Base-by-base conservation (phyloP, 2,329 filamentous ascomycete genomes). In the Trichoderma lentiforme region DNA sequence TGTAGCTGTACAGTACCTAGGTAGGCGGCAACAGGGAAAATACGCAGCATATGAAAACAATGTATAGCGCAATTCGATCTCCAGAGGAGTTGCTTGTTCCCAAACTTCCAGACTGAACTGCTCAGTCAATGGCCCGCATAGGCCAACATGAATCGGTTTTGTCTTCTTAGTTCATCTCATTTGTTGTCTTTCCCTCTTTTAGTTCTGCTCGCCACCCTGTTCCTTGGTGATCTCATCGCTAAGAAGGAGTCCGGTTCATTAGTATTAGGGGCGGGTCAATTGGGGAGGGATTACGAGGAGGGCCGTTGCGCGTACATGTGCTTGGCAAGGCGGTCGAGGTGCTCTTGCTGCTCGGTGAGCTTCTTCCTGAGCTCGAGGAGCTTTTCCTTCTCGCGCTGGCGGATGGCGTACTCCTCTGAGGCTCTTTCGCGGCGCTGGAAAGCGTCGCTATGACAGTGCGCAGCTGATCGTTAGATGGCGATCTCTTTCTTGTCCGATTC, bases 371-470 rank as follows among this genome's bases (percentile, higher is more conserved):
- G 90, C 81, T 89, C 89, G 67, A 88, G 77, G 74, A 98, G 91
- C 93, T 97, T 98, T 86, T 95, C 91, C 85, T 90, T 90, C 89
- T 98, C 96, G 81, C 94, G 93, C 85, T 92, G 86, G 79, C 90
- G 90, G 84, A 99, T 94, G 84, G 92, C 93, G 77, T 89, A 89
- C 82, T 94, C 91, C 86, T 98, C 96, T 81, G 86, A 88, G 76
- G 95, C 95, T 81, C 91, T 89, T 85, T 99, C 96, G 78, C 96
- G 94, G 85, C 92, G 92, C 85, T 91, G 93, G 89, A 98, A 99
- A 71, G 93, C 90, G 81, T 99, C 95, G 77, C 95, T 97, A 76
- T 77, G 62, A 28, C 39, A 9, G 30, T 26, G 21, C 30, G 36
- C 24, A 43, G 43, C 21, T 26, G 34, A 24, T 28, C 15, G 57